phyloP scores from a whole-genome alignment of 2,329 filamentous ascomycete species.

The Elsinoe perseae region DNA sequence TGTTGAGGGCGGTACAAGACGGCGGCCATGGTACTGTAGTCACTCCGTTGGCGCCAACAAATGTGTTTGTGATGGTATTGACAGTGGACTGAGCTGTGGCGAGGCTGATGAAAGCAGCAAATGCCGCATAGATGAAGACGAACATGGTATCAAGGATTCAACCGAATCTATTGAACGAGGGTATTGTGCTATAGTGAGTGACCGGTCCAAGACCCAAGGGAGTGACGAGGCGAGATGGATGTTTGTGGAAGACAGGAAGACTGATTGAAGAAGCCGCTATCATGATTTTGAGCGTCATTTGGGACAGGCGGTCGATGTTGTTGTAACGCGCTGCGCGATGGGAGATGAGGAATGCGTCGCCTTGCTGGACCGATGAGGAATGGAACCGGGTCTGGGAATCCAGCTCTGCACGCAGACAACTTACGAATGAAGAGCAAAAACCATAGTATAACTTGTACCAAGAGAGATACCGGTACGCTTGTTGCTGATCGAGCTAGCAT shows the following conservation, averaged over 20 bases:
- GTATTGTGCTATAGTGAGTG: background rate
- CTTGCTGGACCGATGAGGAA: constrained; percentile 5
- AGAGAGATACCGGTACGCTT: background rate
- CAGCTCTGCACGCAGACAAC: too few relatives aligned
- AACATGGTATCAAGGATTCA: background rate
- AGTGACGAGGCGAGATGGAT: background rate
- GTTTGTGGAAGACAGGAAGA: background rate
- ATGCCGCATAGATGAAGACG: background rate
- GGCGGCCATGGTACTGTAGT: constrained; percentile 11
- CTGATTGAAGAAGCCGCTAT: background rate
- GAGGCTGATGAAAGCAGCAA: background rate
- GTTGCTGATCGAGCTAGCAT: background rate
- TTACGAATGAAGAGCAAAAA: too few relatives aligned
- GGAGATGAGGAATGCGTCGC: constrained; percentile 12
- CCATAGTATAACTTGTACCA: too few relatives aligned
- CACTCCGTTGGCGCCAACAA: constrained; percentile 3
- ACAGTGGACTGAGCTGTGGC: background rate
- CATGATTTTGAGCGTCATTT: background rate
- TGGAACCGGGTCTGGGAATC: background rate
- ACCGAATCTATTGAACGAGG: background rate
- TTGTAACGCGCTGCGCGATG: background rate
- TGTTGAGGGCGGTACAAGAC: background rate
- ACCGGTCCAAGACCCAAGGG: background rate
- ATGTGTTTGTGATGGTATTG: constrained; percentile 3
- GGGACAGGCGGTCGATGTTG: background rate